Percentiles rank a stretch among this genome's conserved stretches.
phyloP scores from a whole-genome alignment of 805 yeast genomes.

The Metschnikowia peoriensis region DNA sequence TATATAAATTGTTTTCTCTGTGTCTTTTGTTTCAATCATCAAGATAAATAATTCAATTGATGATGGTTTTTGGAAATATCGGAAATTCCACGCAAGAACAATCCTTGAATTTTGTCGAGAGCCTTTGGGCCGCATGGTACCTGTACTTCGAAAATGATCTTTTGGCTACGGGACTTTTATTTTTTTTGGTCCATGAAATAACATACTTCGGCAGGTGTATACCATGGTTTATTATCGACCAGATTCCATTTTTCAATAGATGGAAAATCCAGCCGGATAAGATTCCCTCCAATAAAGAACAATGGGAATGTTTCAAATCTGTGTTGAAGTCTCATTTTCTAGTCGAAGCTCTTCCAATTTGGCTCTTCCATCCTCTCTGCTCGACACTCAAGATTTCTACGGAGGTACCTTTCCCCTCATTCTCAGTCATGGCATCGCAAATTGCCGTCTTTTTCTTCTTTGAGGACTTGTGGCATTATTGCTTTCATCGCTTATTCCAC shows the following conservation, averaged over 20 bases:
- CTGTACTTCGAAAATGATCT: conserved; percentile 52
- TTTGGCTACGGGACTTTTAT: conserved; percentile 56
- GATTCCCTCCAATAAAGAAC: conserved; percentile 53
- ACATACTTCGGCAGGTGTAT: conserved; percentile 58
- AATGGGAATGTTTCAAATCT: conserved; percentile 61
- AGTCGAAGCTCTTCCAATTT: conserved; percentile 60
- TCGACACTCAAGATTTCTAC: conserved; percentile 47
- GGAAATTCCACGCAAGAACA: neutral
- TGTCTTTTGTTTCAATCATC: neutral
- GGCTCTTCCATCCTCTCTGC: conserved; percentile 62
- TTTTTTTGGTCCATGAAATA: conserved; percentile 55
- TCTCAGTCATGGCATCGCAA: conserved; percentile 41
- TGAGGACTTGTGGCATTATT: conserved; percentile 62
- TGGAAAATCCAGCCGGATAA: conserved; percentile 56
- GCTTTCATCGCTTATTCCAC: conserved; percentile 58
- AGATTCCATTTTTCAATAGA: conserved; percentile 49
- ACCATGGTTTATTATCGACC: conserved; percentile 57
- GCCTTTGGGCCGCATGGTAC: conserved; percentile 57
- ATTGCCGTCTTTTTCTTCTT: conserved; percentile 49
- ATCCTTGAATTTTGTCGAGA: conserved; percentile 39
- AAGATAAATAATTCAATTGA: neutral
- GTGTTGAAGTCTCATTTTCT: conserved; percentile 54
- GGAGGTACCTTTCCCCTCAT: conserved; percentile 53
- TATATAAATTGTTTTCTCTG: neutral
- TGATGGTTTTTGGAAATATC: neutral